Percentiles rank a stretch among this genome's conserved stretches.
Conservation (phyloP, 2,329 filamentous ascomycete genomes). For the Nigrospora osmanthi region DNA sequence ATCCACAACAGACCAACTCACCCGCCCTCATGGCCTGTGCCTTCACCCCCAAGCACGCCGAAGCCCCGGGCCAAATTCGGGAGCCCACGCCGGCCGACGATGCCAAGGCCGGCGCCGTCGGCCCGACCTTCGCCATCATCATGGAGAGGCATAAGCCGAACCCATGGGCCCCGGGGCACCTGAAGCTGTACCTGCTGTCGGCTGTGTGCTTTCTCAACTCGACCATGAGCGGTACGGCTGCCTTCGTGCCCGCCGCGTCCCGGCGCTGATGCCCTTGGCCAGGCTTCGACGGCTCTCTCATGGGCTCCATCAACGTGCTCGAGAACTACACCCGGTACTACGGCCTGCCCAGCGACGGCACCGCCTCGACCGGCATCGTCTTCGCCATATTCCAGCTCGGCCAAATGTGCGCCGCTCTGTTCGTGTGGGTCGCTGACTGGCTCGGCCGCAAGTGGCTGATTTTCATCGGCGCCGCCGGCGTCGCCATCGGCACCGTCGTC, state of each 20-base stretch:
- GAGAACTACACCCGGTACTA: constrained; percentile 33
- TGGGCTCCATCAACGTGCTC: constrained; percentile 35
- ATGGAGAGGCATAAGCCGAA: constrained; percentile 22
- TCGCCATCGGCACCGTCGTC: constrained; percentile 41
- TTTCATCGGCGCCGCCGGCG: constrained; percentile 35
- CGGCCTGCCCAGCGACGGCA: constrained; percentile 22
- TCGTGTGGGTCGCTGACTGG: constrained; percentile 35
- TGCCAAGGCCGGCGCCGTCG: constrained; percentile 15
- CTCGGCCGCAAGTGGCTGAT: constrained; percentile 33
- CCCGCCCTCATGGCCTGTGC: neutral
- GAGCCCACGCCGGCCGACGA: neutral
- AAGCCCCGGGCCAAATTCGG: neutral
- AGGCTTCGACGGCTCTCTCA: constrained; percentile 32
- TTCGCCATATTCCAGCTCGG: constrained; percentile 36
- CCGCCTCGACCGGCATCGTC: constrained; percentile 31
- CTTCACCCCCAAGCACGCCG: neutral
- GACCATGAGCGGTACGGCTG: constrained; percentile 23
- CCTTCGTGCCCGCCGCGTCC: neutral
- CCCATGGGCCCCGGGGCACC: constrained; percentile 18
- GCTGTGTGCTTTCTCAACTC: constrained; percentile 24
- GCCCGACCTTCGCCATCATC: constrained; percentile 19
- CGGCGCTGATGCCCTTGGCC: constrained; percentile 8
- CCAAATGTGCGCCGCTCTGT: constrained; percentile 32
- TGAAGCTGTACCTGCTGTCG: constrained; percentile 20
- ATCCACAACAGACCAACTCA: too few species aligned